Evolutionary conservation across 129 eudicot genomes (phyloP).

Genomic region (Artemisia argyi): DNA sequence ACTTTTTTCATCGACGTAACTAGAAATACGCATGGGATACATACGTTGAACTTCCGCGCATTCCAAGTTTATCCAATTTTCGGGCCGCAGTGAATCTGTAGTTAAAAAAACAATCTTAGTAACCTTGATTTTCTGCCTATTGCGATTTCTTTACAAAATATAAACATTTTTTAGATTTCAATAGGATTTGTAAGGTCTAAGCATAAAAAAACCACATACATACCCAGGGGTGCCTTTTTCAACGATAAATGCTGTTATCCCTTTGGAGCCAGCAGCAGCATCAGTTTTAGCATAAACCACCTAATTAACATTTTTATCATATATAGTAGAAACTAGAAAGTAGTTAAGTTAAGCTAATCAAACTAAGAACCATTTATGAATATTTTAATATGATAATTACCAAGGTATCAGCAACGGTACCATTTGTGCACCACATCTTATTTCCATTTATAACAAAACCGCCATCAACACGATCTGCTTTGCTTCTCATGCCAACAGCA

Average conservation of each 20-base stretch:
- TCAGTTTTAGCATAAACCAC: conserved; percentile 93
- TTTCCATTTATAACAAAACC: conserved; percentile 84
- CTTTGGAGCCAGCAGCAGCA: conserved; percentile 63
- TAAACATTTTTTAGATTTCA: too few relatives aligned
- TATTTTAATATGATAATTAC: conserved; percentile 28
- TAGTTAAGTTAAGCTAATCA: too few relatives aligned
- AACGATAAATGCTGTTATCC: conserved; percentile 82
- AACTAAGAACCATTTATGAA: background rate
- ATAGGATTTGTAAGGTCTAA: background rate
- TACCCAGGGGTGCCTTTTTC: conserved; percentile 97
- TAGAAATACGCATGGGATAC: too few relatives aligned
- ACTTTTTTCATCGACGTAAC: too few relatives aligned
- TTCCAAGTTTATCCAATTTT: conserved; percentile 92
- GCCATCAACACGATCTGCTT: conserved; percentile 81
- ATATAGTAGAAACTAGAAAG: too few relatives aligned
- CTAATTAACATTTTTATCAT: conserved; percentile 31
- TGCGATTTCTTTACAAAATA: too few relatives aligned
- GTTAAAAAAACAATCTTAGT: too few relatives aligned
- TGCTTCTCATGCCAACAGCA: conserved; percentile 88
- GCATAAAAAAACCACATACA: background rate
- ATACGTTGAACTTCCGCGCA: conserved; percentile 98
- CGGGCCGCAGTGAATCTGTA: conserved; percentile 88
- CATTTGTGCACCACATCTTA: conserved; percentile 99
- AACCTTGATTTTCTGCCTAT: too few relatives aligned
- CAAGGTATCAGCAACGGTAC: conserved; percentile 77